phyloP scores from a whole-genome alignment of 1,139 yeast species.

The Geotrichum fermentans region DNA sequence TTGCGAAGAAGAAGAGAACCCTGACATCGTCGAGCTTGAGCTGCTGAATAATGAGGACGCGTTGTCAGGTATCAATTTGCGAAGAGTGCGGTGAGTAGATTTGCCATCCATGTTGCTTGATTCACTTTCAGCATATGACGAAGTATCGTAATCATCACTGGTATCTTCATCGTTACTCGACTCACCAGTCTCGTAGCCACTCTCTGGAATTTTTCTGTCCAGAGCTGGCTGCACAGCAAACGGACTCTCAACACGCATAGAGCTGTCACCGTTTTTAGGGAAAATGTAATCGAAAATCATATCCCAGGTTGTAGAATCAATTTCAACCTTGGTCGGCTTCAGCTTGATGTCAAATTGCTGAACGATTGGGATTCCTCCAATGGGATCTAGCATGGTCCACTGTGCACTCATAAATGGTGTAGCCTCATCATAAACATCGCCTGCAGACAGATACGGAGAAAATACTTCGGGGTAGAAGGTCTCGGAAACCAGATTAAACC shows the following conservation, averaged over 20 bases:
- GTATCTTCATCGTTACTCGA: neutral
- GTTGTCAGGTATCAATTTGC: neutral
- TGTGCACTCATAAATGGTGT: slow-evolving; percentile 43
- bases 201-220: too few relatives aligned
- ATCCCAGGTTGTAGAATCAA: slow-evolving; percentile 66
- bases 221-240: slow-evolving; percentile 23
- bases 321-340: slow-evolving; percentile 65
- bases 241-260: slow-evolving; percentile 26
- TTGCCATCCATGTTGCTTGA: neutral
- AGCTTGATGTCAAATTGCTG: slow-evolving; percentile 47
- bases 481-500: slow-evolving; percentile 58
- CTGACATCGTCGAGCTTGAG: neutral
- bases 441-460: slow-evolving; percentile 43
- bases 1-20: neutral
- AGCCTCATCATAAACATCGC: slow-evolving; percentile 17
- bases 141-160: neutral
- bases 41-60: neutral
- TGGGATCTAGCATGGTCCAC: slow-evolving; percentile 75
- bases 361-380: slow-evolving; percentile 79
- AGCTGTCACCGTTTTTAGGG: slow-evolving; percentile 44
- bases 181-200: neutral
- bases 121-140: neutral
- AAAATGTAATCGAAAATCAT: slow-evolving; percentile 60
- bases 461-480: slow-evolving; percentile 69
- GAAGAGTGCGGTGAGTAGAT: neutral